A percentile compares a stretch with the other conserved stretches of the same genome.
phyloP scores from a whole-genome alignment of 257 asterid genomes.

The Leptodermis oblonga region DNA sequence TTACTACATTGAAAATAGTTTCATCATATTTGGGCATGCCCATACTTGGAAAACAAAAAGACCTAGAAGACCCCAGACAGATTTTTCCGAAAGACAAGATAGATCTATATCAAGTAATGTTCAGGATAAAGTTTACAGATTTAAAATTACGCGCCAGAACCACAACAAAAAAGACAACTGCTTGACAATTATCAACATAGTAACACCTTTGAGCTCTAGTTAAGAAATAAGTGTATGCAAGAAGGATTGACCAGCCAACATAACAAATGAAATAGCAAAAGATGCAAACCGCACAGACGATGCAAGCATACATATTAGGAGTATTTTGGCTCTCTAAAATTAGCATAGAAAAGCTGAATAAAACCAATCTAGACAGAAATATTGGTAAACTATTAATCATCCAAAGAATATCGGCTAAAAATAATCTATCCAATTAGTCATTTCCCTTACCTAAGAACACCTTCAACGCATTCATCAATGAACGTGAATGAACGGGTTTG shows the following conservation, averaged over 20 bases:
- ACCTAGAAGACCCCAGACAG: slow-evolving; percentile 7
- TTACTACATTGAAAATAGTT: neutral
- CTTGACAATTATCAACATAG: neutral
- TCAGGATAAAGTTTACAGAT: neutral
- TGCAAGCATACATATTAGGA: neutral
- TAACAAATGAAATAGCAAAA: neutral
- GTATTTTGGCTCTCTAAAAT: neutral
- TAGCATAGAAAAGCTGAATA: neutral
- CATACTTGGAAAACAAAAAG: neutral
- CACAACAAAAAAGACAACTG: neutral
- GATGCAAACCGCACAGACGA: neutral
- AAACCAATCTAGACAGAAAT: neutral
- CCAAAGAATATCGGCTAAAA: neutral
- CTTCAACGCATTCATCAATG: slow-evolving; percentile 89
- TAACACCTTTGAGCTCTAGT: neutral
- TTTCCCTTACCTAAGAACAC: slow-evolving; percentile 78
- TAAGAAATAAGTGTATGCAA: slow-evolving; percentile 1
- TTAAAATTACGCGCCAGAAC: slow-evolving; percentile 7
- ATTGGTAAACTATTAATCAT: neutral
- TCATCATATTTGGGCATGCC: neutral
- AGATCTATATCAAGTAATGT: neutral
- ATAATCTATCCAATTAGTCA: neutral
- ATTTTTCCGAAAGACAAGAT: neutral
- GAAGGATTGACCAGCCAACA: neutral
- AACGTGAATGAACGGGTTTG: slow-evolving; percentile 90